Percentiles rank a stretch among this genome's conserved stretches.
These are phyloP conservation scores for Adansonia digitata DNA, from an alignment of 345 rosid species.

Conservation along the genomic window DNA sequence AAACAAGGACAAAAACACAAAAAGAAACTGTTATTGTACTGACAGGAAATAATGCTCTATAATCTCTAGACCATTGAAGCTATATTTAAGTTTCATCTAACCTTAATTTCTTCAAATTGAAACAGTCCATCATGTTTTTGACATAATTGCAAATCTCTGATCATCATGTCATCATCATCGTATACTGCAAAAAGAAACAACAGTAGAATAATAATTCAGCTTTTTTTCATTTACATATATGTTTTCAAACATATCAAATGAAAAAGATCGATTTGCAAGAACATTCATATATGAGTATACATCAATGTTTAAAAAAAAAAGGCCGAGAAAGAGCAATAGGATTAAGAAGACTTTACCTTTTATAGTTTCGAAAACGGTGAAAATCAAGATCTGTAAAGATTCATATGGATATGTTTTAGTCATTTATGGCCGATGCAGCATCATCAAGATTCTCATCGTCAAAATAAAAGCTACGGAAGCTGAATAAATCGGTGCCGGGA, in stretches of 20 bases:
- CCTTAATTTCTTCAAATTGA: constrained; percentile 8
- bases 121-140: background rate
- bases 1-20: background rate
- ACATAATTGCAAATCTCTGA: background rate
- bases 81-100: background rate
- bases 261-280: background rate
- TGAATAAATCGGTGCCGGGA: background rate
- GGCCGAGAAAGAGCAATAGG: background rate
- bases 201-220: background rate
- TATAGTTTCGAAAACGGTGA: background rate
- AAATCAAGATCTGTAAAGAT: constrained; percentile 15
- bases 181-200: background rate
- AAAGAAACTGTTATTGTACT: background rate
- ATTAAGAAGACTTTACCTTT: constrained; percentile 2
- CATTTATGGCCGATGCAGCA: constrained; percentile 74
- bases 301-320: background rate
- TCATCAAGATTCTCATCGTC: constrained; percentile 72
- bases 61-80: background rate
- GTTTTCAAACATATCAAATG: background rate
- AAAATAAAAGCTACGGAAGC: background rate
- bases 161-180: background rate
- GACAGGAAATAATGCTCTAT: background rate
- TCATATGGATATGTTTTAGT: constrained; percentile 14
- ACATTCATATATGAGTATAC: background rate
- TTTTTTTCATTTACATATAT: background rate